Percentiles rank a stretch among this genome's conserved stretches.
These are phyloP conservation scores for Ogataea kodamae DNA, from an alignment of 805 yeast species.

Conservation along the genomic window DNA sequence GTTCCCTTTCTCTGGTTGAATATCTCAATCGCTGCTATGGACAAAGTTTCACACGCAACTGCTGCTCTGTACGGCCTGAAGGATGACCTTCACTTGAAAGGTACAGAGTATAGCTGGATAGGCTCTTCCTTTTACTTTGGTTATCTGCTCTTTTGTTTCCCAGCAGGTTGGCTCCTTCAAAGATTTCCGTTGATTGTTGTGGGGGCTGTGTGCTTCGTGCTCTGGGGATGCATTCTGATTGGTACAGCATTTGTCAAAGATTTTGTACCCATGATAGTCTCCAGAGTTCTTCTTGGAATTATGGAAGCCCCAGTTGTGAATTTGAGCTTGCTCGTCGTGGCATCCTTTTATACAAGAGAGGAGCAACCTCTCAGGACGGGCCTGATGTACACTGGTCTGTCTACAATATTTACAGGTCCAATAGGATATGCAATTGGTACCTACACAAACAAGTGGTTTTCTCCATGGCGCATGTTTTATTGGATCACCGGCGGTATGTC, in stretches of 20 bases:
- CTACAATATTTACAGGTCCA: background rate
- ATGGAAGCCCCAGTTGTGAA: conserved; percentile 41
- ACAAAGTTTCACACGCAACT: conserved; percentile 32
- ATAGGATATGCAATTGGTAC: conserved; percentile 25
- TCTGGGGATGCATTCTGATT: conserved; percentile 48
- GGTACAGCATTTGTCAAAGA: conserved; percentile 28
- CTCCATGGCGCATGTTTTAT: conserved; percentile 59
- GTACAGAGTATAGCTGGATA: conserved; percentile 39
- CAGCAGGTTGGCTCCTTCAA: conserved; percentile 44
- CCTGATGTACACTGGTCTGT: background rate
- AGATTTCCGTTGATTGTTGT: conserved; percentile 51
- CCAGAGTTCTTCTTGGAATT: conserved; percentile 49
- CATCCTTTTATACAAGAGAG: conserved; percentile 47
- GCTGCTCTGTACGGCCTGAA: conserved; percentile 38
- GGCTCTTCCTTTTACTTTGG: conserved; percentile 45
- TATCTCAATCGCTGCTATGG: conserved; percentile 22
- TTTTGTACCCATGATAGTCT: conserved; percentile 41
- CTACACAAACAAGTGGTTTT: conserved; percentile 20
- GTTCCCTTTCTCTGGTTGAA: conserved; percentile 45
- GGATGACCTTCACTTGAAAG: conserved; percentile 31
- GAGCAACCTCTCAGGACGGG: conserved; percentile 37
- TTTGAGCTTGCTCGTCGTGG: conserved; percentile 50
- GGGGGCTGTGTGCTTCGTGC: conserved; percentile 40
- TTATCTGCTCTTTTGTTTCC: conserved; percentile 44
- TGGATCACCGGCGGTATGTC: conserved; percentile 58